Percentiles rank a stretch among this genome's conserved stretches.
phyloP scores from a whole-genome alignment of 192 early-diverging fungal genomes.

The Phlyctochytrium bullatum region DNA sequence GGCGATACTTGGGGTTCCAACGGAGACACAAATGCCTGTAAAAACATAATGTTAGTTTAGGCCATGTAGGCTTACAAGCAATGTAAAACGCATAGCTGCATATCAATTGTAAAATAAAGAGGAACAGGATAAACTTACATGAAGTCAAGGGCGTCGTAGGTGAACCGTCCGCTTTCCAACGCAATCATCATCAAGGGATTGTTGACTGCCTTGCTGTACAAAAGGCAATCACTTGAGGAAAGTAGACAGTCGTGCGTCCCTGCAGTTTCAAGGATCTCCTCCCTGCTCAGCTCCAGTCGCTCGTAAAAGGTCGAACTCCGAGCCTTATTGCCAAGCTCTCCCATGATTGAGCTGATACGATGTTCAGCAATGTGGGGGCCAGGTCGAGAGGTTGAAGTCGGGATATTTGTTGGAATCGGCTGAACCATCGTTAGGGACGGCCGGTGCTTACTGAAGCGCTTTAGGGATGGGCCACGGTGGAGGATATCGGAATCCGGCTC shows the following conservation, averaged over 20 bases:
- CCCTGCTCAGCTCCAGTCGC: not conserved
- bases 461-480: not conserved
- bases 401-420: not conserved
- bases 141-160: constrained; percentile 1
- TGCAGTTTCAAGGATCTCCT: not conserved
- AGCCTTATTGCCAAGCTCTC: not conserved
- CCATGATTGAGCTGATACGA: not conserved
- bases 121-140: not conserved
- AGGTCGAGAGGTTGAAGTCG: not conserved
- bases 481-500: not conserved
- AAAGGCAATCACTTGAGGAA: not conserved
- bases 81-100: no score
- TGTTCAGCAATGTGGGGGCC: no score
- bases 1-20: not conserved
- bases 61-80: no score
- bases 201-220: constrained; percentile 1
- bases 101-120: not conserved
- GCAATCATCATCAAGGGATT: constrained; percentile 1
- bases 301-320: not conserved
- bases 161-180: constrained; percentile 1
- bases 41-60: not conserved
- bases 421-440: not conserved
- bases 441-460: not conserved
- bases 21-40: not conserved
- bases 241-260: not conserved